Conservation (phyloP, 768 basidiomycete genomes). For the Pisolithus microcarpus region DNA sequence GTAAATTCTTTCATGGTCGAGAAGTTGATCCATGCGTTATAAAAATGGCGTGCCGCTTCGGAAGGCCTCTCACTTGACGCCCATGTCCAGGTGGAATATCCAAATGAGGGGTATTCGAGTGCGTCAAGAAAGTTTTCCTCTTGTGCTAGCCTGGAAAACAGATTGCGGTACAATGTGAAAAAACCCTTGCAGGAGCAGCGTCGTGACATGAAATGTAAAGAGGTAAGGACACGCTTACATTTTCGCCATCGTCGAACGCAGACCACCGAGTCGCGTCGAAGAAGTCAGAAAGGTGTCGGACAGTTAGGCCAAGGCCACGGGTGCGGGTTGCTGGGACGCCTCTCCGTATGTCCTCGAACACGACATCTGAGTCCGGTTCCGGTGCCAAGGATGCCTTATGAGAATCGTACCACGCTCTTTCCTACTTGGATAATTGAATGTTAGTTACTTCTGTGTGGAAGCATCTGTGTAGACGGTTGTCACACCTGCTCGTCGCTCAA, state of each 20-base stretch:
- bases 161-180: conserved; percentile 79
- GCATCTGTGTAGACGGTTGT: conserved; percentile 1
- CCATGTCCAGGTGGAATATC: conserved; percentile 73
- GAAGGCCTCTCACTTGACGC: conserved; percentile 37
- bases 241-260: conserved; percentile 53
- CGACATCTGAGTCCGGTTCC: conserved; percentile 75
- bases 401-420: conserved; percentile 96
- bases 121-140: conserved; percentile 57
- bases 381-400: conserved; percentile 77
- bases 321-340: conserved; percentile 52
- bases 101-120: conserved; percentile 73
- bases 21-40: conserved; percentile 83
- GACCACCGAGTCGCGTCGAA: conserved; percentile 68
- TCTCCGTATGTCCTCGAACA: conserved; percentile 78
- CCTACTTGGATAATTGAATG: conserved; percentile 47
- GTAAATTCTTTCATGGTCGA: conserved; percentile 79
- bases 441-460: conserved; percentile 7
- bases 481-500: conserved; percentile 81
- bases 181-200: conserved; percentile 54
- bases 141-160: conserved; percentile 74
- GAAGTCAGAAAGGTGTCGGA: conserved; percentile 77
- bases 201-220: neutral
- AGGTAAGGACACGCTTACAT: conserved; percentile 35
- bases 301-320: conserved; percentile 69
- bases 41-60: conserved; percentile 65